These are phyloP conservation scores for Calonectria naviculata DNA, from an alignment of 2,329 filamentous ascomycete species.

Conservation along the genomic window DNA sequence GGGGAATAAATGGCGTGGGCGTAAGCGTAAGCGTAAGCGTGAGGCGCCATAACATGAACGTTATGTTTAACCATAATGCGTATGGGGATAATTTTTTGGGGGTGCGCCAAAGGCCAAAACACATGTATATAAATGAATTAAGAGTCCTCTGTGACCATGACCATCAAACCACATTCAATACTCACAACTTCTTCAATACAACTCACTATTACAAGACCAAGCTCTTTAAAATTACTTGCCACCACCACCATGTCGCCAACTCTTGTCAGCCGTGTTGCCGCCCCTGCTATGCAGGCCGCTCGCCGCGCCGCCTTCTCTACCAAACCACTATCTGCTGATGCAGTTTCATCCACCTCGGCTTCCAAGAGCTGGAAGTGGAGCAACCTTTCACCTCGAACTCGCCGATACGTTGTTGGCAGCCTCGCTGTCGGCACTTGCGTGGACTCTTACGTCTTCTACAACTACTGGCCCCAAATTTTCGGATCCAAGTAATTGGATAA, in stretches of 20 bases:
- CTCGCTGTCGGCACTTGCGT: conserved; percentile 27
- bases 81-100: neutral
- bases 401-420: conserved; percentile 38
- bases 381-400: conserved; percentile 40
- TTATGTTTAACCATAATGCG: conserved; percentile 23
- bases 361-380: conserved; percentile 38
- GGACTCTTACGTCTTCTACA: conserved; percentile 42
- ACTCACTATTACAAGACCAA: neutral
- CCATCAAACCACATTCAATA: neutral
- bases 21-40: neutral
- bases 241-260: conserved; percentile 28
- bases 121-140: conserved; percentile 5
- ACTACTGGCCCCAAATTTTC: conserved; percentile 39
- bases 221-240: neutral
- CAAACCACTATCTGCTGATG: conserved; percentile 17
- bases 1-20: neutral
- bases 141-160: neutral
- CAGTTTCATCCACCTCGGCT: neutral
- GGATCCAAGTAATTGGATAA: conserved; percentile 15
- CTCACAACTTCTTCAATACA: neutral
- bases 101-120: neutral
- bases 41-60: neutral
- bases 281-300: conserved; percentile 21
- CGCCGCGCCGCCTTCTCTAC: conserved; percentile 38
- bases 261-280: conserved; percentile 31